Conservation (phyloP, 2,329 filamentous ascomycete species). For the Hortaea werneckii region DNA sequence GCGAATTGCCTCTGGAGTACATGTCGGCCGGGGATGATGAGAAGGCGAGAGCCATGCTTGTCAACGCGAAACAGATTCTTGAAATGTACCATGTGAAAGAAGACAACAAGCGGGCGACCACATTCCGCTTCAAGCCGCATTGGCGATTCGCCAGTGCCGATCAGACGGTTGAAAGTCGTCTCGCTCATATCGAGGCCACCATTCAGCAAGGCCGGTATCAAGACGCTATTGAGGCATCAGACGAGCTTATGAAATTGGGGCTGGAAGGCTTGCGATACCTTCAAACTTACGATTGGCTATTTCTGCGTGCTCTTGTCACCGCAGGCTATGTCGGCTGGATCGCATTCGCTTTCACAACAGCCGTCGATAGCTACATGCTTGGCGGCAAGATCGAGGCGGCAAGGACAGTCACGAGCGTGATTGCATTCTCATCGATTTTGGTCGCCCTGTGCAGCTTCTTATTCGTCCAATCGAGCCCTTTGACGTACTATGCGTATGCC, state of each 20-base stretch:
- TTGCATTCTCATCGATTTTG: slow-evolving; percentile 67
- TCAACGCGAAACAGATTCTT: slow-evolving; percentile 76
- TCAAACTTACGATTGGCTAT: slow-evolving; percentile 98
- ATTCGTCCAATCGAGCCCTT: slow-evolving; percentile 65
- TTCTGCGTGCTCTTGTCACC: slow-evolving; percentile 79
- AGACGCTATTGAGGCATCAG: slow-evolving; percentile 68
- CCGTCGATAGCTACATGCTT: slow-evolving; percentile 79
- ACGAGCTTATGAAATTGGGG: slow-evolving; percentile 63
- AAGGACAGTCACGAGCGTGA: slow-evolving; percentile 48
- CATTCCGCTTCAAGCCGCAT: slow-evolving; percentile 71
- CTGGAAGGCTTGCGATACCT: slow-evolving; percentile 83
- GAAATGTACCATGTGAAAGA: slow-evolving; percentile 98
- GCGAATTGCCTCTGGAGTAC: slow-evolving; percentile 78
- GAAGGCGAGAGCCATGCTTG: slow-evolving; percentile 74
- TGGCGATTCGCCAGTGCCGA: slow-evolving; percentile 54
- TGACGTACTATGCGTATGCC: slow-evolving; percentile 81
- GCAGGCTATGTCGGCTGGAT: slow-evolving; percentile 93
- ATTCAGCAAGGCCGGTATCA: slow-evolving; percentile 59
- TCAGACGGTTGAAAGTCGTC: slow-evolving; percentile 54
- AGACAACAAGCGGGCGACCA: slow-evolving; percentile 62
- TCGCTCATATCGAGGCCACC: slow-evolving; percentile 56
- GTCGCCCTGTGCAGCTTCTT: slow-evolving; percentile 69
- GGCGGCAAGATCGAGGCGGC: slow-evolving; percentile 56
- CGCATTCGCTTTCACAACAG: slow-evolving; percentile 77
- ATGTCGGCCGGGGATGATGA: slow-evolving; percentile 60